A percentile compares a stretch with the other conserved stretches of the same genome.
Evolutionary conservation across 352 stramenopile genomes (phyloP).

Genomic region (Pythium volutum): DNA sequence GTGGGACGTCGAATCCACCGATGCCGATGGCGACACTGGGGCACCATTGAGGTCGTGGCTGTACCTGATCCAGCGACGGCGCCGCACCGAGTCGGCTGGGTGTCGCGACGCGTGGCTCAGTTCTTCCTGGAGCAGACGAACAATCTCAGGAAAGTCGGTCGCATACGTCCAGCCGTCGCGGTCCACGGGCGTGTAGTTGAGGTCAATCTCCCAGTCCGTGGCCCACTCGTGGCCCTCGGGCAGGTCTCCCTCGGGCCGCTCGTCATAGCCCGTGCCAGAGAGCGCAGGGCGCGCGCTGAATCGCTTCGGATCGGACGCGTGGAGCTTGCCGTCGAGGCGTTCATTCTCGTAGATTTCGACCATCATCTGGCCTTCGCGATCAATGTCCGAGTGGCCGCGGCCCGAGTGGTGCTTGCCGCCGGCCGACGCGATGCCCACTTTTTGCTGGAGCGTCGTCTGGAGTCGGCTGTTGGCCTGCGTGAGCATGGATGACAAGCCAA

Average conservation of each 20-base stretch:
- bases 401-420: conserved; percentile 21
- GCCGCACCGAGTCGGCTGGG: conserved; percentile 69
- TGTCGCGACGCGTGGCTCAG: conserved; percentile 82
- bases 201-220: conserved; percentile 81
- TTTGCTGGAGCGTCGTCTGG: conserved; percentile 68
- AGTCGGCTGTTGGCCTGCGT: conserved; percentile 70
- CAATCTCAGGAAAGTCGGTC: conserved; percentile 74
- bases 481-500: conserved; percentile 52
- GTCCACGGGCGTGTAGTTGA: conserved; percentile 77
- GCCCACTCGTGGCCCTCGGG: conserved; percentile 75
- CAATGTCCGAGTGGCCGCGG: conserved; percentile 44
- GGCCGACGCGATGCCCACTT: conserved; percentile 20
- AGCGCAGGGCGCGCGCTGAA: conserved; percentile 66
- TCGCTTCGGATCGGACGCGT: conserved; percentile 61
- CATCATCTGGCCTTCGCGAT: conserved; percentile 67
- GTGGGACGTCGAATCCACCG: conserved; percentile 36
- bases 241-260: conserved; percentile 61
- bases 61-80: conserved; percentile 80
- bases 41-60: conserved; percentile 21
- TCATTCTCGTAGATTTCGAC: conserved; percentile 88
- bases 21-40: conserved; percentile 51
- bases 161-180: conserved; percentile 84
- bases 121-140: conserved; percentile 73
- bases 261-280: conserved; percentile 53
- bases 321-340: conserved; percentile 72